Percentiles rank a stretch among this genome's conserved stretches.
These are phyloP conservation scores for Solanum etuberosum DNA, from an alignment of 257 asterid species.

Conservation along the genomic window DNA sequence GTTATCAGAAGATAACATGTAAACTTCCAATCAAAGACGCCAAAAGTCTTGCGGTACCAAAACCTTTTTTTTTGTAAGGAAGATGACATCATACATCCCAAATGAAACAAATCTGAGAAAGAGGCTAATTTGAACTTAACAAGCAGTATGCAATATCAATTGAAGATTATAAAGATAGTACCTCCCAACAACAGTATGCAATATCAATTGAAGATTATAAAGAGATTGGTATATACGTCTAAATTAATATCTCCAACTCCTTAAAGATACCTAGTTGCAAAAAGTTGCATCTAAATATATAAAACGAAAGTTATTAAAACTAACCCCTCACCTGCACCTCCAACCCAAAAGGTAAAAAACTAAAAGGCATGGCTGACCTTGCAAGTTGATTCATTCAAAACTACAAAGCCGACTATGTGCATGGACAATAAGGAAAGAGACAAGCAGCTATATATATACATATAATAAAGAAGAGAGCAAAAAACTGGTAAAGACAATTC, in stretches of 20 bases:
- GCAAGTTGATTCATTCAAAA: background rate
- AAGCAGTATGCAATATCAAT: too few relatives aligned
- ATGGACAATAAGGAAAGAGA: background rate
- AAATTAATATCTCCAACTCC: too few relatives aligned
- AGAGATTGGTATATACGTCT: too few relatives aligned
- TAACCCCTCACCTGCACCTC: background rate
- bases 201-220: too few relatives aligned
- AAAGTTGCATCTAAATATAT: too few relatives aligned
- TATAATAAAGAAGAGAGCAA: background rate
- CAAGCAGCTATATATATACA: background rate
- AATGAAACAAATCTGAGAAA: too few relatives aligned
- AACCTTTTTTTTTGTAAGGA: background rate
- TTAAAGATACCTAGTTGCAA: too few relatives aligned
- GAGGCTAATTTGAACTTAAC: background rate
- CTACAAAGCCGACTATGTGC: background rate
- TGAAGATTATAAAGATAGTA: too few relatives aligned
- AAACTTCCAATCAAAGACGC: background rate
- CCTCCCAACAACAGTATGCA: too few relatives aligned
- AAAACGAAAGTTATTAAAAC: too few relatives aligned
- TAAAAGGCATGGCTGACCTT: background rate
- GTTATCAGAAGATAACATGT: background rate
- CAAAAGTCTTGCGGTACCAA: too few relatives aligned
- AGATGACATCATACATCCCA: background rate
- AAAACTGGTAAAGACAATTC: background rate
- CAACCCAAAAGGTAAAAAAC: background rate